phyloP scores from a whole-genome alignment of 805 yeast genomes.

The Pichia californica region DNA sequence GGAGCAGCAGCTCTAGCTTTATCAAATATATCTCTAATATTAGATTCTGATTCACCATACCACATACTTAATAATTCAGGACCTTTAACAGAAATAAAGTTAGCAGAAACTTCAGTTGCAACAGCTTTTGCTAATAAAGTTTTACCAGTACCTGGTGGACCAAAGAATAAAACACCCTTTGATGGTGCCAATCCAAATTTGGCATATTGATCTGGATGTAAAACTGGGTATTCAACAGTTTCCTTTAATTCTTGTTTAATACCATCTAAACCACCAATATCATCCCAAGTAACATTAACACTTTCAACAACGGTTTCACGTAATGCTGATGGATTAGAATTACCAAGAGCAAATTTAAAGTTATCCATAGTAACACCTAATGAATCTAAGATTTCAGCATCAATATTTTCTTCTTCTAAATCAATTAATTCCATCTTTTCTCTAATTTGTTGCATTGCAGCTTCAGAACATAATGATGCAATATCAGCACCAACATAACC shows the following conservation, averaged over 20 bases:
- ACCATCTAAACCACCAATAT: conserved; percentile 96
- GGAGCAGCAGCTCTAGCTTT: conserved; percentile 99
- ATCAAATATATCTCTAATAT: conserved; percentile 95
- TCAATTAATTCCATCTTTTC: conserved; percentile 99
- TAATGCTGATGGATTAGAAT: conserved; percentile 96
- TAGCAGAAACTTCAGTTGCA: conserved; percentile 98
- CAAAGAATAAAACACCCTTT: conserved; percentile 96
- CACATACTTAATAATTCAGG: conserved; percentile 97
- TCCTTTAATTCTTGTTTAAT: conserved; percentile 96
- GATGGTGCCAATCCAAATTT: conserved; percentile 98
- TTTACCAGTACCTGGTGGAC: conserved; percentile 99
- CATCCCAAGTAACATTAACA: conserved; percentile 99
- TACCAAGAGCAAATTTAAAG: conserved; percentile 95
- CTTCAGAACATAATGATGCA: conserved; percentile 98
- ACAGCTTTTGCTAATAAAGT: conserved; percentile 97
- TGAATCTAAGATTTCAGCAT: conserved; percentile 93
- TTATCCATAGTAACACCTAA: conserved; percentile 98
- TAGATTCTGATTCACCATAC: conserved; percentile 98
- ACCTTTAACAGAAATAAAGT: conserved; percentile 94
- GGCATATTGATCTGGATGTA: conserved; percentile 98
- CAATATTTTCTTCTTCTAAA: conserved; percentile 92
- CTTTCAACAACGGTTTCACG: conserved; percentile 99
- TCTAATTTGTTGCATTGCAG: conserved; percentile 99
- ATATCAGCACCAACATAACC: conserved; percentile 99
- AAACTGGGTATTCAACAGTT: conserved; percentile 97